These are phyloP conservation scores for Penicillium malachiteum DNA, from an alignment of 495 filamentous ascomycete genomes.

Conservation along the genomic window DNA sequence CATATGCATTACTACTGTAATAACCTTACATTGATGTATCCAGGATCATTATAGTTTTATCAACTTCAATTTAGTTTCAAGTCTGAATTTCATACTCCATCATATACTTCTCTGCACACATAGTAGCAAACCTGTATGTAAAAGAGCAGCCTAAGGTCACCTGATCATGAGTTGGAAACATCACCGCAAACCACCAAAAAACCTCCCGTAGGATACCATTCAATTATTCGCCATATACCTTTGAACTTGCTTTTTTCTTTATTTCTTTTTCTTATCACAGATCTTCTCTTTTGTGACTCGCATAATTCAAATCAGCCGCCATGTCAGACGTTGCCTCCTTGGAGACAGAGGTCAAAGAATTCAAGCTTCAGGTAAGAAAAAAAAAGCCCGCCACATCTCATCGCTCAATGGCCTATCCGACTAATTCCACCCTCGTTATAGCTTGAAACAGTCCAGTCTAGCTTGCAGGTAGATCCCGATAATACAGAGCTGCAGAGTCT, in stretches of 20 bases:
- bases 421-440: constrained; percentile 25
- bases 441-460: constrained; percentile 77
- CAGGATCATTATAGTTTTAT: too few species aligned
- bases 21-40: neutral
- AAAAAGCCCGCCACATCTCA: neutral
- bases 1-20: neutral
- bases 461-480: constrained; percentile 78
- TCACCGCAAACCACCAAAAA: too few species aligned
- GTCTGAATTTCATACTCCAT: too few species aligned
- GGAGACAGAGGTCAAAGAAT: constrained; percentile 78
- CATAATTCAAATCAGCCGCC: constrained; percentile 10
- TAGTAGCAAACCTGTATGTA: too few species aligned
- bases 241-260: neutral
- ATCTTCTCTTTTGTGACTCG: neutral
- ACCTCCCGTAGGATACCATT: too few species aligned
- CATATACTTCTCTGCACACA: too few species aligned
- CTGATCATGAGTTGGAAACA: too few species aligned
- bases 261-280: neutral
- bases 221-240: neutral
- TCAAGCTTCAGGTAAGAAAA: constrained; percentile 68
- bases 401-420: too few species aligned
- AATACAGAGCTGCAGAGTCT: constrained; percentile 79
- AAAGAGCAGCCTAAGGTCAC: too few species aligned
- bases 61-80: too few species aligned
- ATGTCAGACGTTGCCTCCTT: constrained; percentile 62